A percentile compares a stretch with the other conserved stretches of the same genome.
These are phyloP conservation scores for Fagopyrum homotropicum DNA, from an alignment of 148 eudicot genomes.

Conservation along the genomic window DNA sequence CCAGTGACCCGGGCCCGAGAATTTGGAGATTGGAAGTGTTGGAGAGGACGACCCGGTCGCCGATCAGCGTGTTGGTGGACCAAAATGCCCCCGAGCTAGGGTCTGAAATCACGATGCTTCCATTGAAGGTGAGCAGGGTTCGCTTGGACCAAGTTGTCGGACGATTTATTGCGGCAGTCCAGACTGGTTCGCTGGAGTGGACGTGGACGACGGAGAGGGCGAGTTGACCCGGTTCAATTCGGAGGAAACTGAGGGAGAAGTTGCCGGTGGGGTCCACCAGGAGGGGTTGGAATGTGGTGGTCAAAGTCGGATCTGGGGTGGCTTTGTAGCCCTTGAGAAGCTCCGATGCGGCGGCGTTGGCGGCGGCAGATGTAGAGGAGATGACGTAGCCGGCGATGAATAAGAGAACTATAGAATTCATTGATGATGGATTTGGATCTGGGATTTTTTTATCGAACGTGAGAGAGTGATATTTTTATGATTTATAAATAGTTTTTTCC, in stretches of 20 bases:
- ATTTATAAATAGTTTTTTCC: not conserved
- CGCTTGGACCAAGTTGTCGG: slow-evolving; percentile 42
- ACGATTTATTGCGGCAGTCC: slow-evolving; percentile 38
- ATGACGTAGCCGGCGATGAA: slow-evolving; percentile 8
- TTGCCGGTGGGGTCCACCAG: slow-evolving; percentile 53
- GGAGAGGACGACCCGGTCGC: slow-evolving; percentile 55
- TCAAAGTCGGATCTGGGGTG: slow-evolving; percentile 41
- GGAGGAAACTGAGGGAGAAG: slow-evolving; percentile 77
- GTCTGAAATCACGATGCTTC: slow-evolving; percentile 67
- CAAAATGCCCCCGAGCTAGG: slow-evolving; percentile 53
- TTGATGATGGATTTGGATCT: not conserved
- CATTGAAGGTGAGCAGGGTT: slow-evolving; percentile 55
- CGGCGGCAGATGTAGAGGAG: not conserved
- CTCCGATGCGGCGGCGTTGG: slow-evolving; percentile 21
- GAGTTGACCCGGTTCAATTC: slow-evolving; percentile 43
- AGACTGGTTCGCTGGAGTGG: slow-evolving; percentile 53
- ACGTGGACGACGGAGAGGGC: slow-evolving; percentile 64
- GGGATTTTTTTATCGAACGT: not conserved
- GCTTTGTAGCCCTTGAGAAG: slow-evolving; percentile 50
- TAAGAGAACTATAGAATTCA: not conserved
- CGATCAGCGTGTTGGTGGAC: slow-evolving; percentile 59
- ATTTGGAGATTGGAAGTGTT: slow-evolving; percentile 49
- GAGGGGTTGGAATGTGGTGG: slow-evolving; percentile 44
- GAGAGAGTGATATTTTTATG: not conserved
- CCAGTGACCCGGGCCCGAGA: slow-evolving; percentile 6